Base-by-base conservation (phyloP, 1,284 basidiomycete species). In the Garcileccinum viscosum region DNA sequence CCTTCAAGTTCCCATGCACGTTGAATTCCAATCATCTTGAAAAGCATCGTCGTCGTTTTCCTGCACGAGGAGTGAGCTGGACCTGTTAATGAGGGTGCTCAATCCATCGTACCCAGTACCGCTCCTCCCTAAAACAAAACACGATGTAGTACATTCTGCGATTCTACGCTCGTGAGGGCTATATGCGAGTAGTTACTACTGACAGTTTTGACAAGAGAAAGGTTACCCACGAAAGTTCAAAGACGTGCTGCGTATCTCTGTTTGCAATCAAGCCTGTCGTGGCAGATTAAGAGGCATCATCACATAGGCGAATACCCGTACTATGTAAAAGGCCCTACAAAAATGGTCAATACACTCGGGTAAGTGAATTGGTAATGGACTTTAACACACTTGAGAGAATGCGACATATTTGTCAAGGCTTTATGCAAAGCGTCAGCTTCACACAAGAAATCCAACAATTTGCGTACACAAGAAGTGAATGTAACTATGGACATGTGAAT, bases 21-120 rank as follows among this genome's bases (percentile, higher is more conserved):
- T 72, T 93, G 89, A 9, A 92, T 86, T 6, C 87, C 85, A 5
- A 93, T 80, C 86, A 93, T 93, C 79, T 91, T 92, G 82, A 89
- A 91, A 0, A 92, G 80, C 86, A 93, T 91, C 0, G 90, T 91
- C 0, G 91, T 92, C 0, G 91, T 93, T 85, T 93, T 93, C 6
- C 90, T 92, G 63, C 14, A 19, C 1, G 5, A 24, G 60, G 24
- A 67, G 65, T 72, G 24, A 66, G 71, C 62, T n/a, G 53, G 53
- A 47, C 1, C 19, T 60, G 8, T 60, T 60, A 42, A n/a, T 22
- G 0, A 22, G 2, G 22, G 12, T 4, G 35, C 9, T 62, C 1
- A 4, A 70, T n/a, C 33, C 33, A 30, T 65, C 81, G n/a, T 76
- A 91, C 90, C 91, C 90, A 0, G 91, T 93, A 3, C 92, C 92